Base-by-base conservation (phyloP, 352 stramenopile genomes). In the Aphanomyces invadans region DNA sequence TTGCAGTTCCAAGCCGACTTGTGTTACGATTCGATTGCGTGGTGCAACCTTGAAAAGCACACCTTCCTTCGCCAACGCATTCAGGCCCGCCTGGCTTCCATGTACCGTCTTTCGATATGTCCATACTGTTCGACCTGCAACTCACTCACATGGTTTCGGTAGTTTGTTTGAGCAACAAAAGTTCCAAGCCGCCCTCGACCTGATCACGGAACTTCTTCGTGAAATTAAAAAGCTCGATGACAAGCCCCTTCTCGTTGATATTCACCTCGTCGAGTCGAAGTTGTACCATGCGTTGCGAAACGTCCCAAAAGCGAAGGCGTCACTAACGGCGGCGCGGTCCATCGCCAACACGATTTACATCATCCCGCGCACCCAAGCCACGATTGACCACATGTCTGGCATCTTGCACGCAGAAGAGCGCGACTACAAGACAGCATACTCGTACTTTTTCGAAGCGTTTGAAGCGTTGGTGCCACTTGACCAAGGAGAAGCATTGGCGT, bases 151-250 rank as follows among this genome's bases (percentile, higher is more conserved):
- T 10, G 4, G 36, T 25, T 44, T 32, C 0, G 23, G 38, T 61
- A 88, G 79, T 62, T 90, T 95, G 63, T 96, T 95, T 72, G 86
- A 91, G 70, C 83, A 93, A 71, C 74, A 81, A 1, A 90, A 92
- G 71, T 99, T 98, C 73, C 83, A 92, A 52, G 78, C 90, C 9
- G 95, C 96, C 17, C 72, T 99, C 19, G 80, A 95, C 55, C 76
- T 99, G 39, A 92, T 98, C 75, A 97, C 92, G 56, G 83, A 86
- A 69, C 80, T 99, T 29, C 76, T 99, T 26, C 75, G 82, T 9
- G 97, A 99, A 80, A 92, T 99, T 62, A 99, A 99, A 77, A 98
- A 99, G 76, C 82, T 99, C 51, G 97, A 99, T 74, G 97, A 99
- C 80, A 99, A 99, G 80, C 93, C 98, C 73, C 75, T 99, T 61